Base-by-base conservation (phyloP, 2,329 filamentous ascomycete species). In the Ophiostoma perfectum region DNA sequence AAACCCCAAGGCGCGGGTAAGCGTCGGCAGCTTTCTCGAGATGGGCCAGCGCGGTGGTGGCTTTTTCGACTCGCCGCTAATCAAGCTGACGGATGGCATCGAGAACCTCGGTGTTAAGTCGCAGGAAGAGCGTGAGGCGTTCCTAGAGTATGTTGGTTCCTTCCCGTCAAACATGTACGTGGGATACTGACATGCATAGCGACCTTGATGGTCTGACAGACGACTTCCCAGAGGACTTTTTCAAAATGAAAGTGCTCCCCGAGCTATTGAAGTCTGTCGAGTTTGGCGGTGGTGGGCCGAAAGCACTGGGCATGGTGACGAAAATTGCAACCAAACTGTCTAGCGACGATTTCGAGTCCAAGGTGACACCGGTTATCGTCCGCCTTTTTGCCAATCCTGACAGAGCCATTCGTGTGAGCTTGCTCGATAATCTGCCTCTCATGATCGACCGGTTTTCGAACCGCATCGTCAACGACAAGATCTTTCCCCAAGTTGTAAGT, bases 191-290 rank as follows among this genome's bases (percentile, higher is more conserved):
- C 9, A n/a, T 27, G 7, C 6, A 38, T 45, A 84, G 82, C 67
- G 92, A 96, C 74, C 85, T 99, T 5, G 92, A 96, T 72, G 84
- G 90, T 70, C 84, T 97, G 5, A 90, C 92, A 0, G 92, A 97
- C 73, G 93, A 99, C 77, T 97, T 98, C 71, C 95, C 95, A 0
- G 94, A 97, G 75, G 95, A 98, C 70, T 99, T 97, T 78, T 97
- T 98, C 83, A 96, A 96, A 76, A 91, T 96, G 84, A 99, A 98
- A 75, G 88, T 99, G 3, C 83, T 99, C 8, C 95, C 95, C 0
- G 95, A 99, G 76, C 81, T 99, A 42, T 84, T 99, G n/a, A 99
- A 98, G 76, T 97, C 93, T 0, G 93, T 98, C n/a, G 95, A 99
- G 75, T 99, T 97, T 77, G 95, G 95, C 7, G 95, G 94, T 11